A percentile compares a stretch with the other conserved stretches of the same genome.
Evolutionary conservation across 768 basidiomycete species (phyloP).

Genomic region (Rhodosporidiobolus odoratus): DNA sequence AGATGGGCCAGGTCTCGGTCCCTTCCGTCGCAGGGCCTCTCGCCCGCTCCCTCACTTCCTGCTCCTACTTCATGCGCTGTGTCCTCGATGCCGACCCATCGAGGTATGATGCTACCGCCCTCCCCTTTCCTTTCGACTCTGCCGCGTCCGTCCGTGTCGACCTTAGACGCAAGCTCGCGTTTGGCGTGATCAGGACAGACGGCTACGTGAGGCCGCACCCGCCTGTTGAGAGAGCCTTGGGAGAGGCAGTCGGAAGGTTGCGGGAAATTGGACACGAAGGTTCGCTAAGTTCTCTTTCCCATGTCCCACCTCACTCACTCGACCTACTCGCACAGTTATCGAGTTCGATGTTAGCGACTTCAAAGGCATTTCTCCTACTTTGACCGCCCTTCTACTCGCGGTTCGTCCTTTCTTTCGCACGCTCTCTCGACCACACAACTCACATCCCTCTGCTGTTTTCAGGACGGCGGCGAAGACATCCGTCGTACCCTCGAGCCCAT

Average conservation of each 20-base stretch:
- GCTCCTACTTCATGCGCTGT: conserved; percentile 55
- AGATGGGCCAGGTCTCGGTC: conserved; percentile 6
- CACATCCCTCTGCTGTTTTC: neutral
- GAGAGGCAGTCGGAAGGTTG: neutral
- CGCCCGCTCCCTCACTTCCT: conserved; percentile 9
- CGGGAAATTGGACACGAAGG: conserved; percentile 9
- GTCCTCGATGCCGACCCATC: conserved; percentile 61
- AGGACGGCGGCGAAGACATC: conserved; percentile 25
- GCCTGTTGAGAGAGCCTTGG: neutral
- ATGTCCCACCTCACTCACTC: neutral
- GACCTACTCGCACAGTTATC: conserved; percentile 8
- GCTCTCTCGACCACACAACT: neutral
- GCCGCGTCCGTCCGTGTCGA: conserved; percentile 40
- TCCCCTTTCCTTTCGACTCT: conserved; percentile 9
- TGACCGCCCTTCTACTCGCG: neutral
- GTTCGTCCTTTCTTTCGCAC: neutral
- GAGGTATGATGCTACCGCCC: conserved; percentile 57
- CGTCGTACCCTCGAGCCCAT: neutral
- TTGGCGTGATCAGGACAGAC: conserved; percentile 9
- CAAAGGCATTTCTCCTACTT: neutral
- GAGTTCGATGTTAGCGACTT: conserved; percentile 24
- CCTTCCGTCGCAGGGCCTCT: conserved; percentile 7
- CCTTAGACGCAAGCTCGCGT: neutral
- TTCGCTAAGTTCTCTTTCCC: neutral
- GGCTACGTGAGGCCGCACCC: neutral